Percentiles rank a stretch among this genome's conserved stretches.
Conservation (phyloP, 1,284 basidiomycete genomes). For the Volvariella volvacea region DNA sequence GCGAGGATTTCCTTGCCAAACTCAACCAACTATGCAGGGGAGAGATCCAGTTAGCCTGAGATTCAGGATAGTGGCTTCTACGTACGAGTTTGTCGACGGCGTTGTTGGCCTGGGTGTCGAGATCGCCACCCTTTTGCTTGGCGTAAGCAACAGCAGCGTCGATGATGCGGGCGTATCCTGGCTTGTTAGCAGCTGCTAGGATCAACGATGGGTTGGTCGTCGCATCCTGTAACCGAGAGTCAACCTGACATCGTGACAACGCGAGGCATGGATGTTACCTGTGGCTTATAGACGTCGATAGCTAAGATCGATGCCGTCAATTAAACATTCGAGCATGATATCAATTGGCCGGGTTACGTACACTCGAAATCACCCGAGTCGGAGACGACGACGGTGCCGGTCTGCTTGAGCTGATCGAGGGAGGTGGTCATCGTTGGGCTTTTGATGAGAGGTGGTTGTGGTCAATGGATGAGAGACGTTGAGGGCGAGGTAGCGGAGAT, state of each 20-base stretch:
- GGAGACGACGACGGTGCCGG: slow-evolving; percentile 91
- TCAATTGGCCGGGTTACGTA: slow-evolving; percentile 29
- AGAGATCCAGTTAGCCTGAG: slow-evolving; percentile 1
- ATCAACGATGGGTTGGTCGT: slow-evolving; percentile 95
- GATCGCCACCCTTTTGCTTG: slow-evolving; percentile 73
- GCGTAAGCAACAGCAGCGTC: slow-evolving; percentile 78
- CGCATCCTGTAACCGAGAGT: slow-evolving; percentile 52
- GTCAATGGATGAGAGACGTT: neutral
- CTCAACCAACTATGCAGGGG: slow-evolving; percentile 70
- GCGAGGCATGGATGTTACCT: slow-evolving; percentile 34
- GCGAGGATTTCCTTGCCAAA: slow-evolving; percentile 95
- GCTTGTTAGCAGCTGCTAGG: slow-evolving; percentile 89
- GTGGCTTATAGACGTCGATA: slow-evolving; percentile 91
- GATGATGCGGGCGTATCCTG: slow-evolving; percentile 81
- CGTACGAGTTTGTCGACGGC: slow-evolving; percentile 86
- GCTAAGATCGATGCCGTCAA: slow-evolving; percentile 32
- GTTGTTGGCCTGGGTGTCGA: slow-evolving; percentile 67
- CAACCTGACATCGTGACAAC: slow-evolving; percentile 6
- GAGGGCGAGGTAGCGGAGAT: neutral
- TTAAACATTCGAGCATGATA: neutral
- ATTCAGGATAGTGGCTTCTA: neutral
- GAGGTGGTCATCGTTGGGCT: slow-evolving; percentile 72
- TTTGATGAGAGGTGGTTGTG: neutral
- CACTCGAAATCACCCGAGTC: slow-evolving; percentile 87
- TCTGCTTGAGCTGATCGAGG: slow-evolving; percentile 82